These are phyloP conservation scores for Coniochaeta ligniaria DNA, from an alignment of 2,329 filamentous ascomycete genomes.

Conservation along the genomic window DNA sequence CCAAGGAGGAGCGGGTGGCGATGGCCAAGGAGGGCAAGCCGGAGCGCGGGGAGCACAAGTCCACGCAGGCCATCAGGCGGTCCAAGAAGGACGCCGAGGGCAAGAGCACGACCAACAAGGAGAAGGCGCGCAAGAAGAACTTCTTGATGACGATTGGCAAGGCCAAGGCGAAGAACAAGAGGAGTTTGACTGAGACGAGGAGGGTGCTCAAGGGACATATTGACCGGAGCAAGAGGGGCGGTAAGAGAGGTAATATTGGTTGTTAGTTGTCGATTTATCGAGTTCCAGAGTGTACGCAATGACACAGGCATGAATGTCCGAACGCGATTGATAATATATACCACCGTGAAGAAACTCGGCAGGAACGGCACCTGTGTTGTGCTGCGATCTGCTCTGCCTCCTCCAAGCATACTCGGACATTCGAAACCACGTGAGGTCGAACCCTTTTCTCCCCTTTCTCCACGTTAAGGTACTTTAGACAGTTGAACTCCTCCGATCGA, in stretches of 20 bases:
- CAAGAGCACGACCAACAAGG: constrained; percentile 95
- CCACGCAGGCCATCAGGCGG: constrained; percentile 74
- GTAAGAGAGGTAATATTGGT: constrained; percentile 62
- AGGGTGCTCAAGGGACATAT: constrained; percentile 77
- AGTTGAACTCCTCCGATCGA: too few relatives aligned
- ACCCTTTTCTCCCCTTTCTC: too few relatives aligned
- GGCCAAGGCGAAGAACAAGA: constrained; percentile 91
- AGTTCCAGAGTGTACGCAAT: too few relatives aligned
- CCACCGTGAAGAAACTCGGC: too few relatives aligned
- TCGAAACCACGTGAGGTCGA: too few relatives aligned
- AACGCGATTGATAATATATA: too few relatives aligned
- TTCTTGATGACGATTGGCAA: constrained; percentile 98
- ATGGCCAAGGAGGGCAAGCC: constrained; percentile 78
- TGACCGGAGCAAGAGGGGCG: constrained; percentile 76
- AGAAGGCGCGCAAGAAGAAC: constrained; percentile 97
- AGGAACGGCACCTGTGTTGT: too few relatives aligned
- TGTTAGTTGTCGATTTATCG: not conserved
- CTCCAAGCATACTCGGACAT: too few relatives aligned
- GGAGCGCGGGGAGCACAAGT: constrained; percentile 73
- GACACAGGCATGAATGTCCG: too few relatives aligned
- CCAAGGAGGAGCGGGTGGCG: constrained; percentile 83
- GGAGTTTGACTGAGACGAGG: constrained; percentile 79
- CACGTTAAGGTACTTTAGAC: too few relatives aligned
- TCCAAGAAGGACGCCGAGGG: constrained; percentile 82
- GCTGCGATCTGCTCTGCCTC: too few relatives aligned